Base-by-base conservation (phyloP, 345 rosid species). In the Aquilaria malaccensis region DNA sequence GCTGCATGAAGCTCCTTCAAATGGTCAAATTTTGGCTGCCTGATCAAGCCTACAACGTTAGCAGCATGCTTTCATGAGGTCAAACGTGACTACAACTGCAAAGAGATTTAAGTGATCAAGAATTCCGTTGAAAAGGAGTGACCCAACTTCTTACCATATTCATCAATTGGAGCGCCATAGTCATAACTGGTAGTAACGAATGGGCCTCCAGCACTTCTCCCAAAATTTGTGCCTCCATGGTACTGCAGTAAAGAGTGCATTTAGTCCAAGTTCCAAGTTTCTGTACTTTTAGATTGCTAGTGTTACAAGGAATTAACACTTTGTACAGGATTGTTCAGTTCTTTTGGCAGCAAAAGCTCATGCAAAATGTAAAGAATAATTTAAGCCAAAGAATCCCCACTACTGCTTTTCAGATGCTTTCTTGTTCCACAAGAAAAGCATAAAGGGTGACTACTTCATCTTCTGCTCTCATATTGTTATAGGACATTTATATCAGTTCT, bases 1-100 rank as follows among this genome's bases (percentile, higher is more conserved):
- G 87, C 88, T 59, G 65, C 71, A 62, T 92, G 96, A 31, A 92
- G 83, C 63, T 80, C 87, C 73, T 78, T 81, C 48, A 89, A 68
- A 70, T 89, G 98, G 52, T 86, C 77, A 57, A 83, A 78, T 67
- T 92, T 92, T 13, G 98, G 96, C 65, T 88, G 86, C 77, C 93
- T 85, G 47, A 72, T 65, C 81, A 92, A 75, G 33, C 98, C 98
- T 91, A 57, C 52, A 52, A 69, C 41, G 48, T 52, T 22, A 59
- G 13, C 66, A 66, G 30, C 31, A 56, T 47, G 60, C 37, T 32
- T 11, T 57, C 31, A 15, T 9, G 45, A 58, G 11, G 33, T 11
- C 22, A 22, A 30, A 43, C 13, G 6, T 41, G 9, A 45, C 5
- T 41, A 14, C 12, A 58, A 6, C 14, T 50, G 53, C 13, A 11